phyloP scores from a whole-genome alignment of 2,329 filamentous ascomycete species.

The Alternaria postmessia region DNA sequence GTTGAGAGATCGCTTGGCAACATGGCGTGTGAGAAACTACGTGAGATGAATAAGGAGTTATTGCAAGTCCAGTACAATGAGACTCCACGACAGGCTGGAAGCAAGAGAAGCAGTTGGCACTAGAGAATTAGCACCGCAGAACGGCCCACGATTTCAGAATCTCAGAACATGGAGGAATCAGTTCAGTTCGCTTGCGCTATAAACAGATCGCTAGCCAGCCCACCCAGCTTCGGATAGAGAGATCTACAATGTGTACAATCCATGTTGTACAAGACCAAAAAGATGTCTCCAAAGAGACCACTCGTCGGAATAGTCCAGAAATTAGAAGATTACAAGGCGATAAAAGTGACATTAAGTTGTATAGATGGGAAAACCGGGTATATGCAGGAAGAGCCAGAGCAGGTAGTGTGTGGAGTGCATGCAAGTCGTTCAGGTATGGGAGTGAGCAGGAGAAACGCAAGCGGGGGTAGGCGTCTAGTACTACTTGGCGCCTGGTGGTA shows the following conservation, averaged over 20 bases:
- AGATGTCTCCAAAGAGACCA: not conserved
- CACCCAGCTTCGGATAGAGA: not conserved
- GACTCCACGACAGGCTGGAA: not conserved
- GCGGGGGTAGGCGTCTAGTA: conserved; percentile 11
- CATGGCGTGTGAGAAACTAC: not conserved
- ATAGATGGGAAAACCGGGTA: conserved; percentile 45
- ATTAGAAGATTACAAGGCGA: conserved; percentile 15
- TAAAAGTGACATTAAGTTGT: conserved; percentile 5
- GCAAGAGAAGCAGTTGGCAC: not conserved
- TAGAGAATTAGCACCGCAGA: not conserved
- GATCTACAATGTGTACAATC: not conserved
- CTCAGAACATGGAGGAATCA: not conserved
- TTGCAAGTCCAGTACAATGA: not conserved
- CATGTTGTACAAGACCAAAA: not conserved
- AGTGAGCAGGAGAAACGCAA: conserved; percentile 8
- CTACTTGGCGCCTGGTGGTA: conserved; percentile 49
- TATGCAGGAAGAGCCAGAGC: conserved; percentile 45
- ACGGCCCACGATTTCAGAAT: not conserved
- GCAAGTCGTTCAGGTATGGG: conserved; percentile 45
- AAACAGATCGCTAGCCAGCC: not conserved
- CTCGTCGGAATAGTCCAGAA: not conserved
- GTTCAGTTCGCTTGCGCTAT: not conserved
- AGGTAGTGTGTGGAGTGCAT: conserved; percentile 31
- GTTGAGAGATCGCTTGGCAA: not conserved
- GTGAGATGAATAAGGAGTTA: not conserved